Percentiles rank a stretch among this genome's conserved stretches.
Conservation (phyloP, 768 basidiomycete species). For the Mycena belliarum region DNA sequence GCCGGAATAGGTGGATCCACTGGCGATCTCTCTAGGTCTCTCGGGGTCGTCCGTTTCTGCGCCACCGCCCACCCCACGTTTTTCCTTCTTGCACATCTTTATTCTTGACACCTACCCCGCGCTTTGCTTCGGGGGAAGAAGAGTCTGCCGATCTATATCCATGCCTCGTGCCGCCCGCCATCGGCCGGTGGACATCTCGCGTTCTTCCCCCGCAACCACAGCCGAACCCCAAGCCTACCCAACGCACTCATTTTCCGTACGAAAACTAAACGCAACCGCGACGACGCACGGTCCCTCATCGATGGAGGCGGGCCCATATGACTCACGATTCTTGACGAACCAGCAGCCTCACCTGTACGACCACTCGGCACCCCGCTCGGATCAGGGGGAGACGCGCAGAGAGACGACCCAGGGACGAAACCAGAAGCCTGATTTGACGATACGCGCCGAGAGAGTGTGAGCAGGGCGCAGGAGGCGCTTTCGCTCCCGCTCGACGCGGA, state of each 20-base stretch:
- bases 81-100: slow-evolving; percentile 5
- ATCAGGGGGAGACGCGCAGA: background rate
- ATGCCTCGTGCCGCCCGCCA: background rate
- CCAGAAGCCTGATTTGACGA: slow-evolving; percentile 11
- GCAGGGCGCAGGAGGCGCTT: slow-evolving; percentile 6
- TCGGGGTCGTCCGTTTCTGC: background rate
- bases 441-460: slow-evolving; percentile 8
- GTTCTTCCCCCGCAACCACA: background rate
- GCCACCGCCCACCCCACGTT: slow-evolving; percentile 1
- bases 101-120: slow-evolving; percentile 1
- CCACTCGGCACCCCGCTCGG: background rate
- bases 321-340: slow-evolving; percentile 21
- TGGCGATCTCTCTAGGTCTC: slow-evolving; percentile 1
- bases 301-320: slow-evolving; percentile 1
- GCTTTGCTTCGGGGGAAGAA: slow-evolving; percentile 5
- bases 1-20: slow-evolving; percentile 17
- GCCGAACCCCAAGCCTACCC: background rate
- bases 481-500: slow-evolving; percentile 2
- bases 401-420: background rate
- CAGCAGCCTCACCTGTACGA: slow-evolving; percentile 16
- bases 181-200: background rate
- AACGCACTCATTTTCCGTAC: slow-evolving; percentile 12
- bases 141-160: slow-evolving; percentile 8
- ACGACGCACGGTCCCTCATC: slow-evolving; percentile 10
- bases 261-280: slow-evolving; percentile 6